phyloP scores from a whole-genome alignment of 2,329 filamentous ascomycete species.

The Trichophyton benhamiae region DNA sequence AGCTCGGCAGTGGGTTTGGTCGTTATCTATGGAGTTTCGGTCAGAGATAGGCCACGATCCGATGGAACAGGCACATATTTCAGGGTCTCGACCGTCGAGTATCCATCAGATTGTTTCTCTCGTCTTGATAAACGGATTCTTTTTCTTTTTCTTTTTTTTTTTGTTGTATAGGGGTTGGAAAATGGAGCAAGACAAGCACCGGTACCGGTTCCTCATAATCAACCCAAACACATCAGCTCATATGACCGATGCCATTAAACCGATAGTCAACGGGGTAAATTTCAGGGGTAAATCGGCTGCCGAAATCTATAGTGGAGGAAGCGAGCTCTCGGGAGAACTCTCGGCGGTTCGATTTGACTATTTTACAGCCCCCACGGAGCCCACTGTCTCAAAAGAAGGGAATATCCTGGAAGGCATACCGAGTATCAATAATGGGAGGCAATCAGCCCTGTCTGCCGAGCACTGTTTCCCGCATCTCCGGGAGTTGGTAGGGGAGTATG shows the following conservation, averaged over 20 bases:
- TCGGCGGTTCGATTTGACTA: constrained; percentile 28
- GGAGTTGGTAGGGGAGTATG: constrained; percentile 34
- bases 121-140: not conserved
- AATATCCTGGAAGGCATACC: constrained; percentile 41
- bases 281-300: constrained; percentile 13
- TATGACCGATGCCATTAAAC: constrained; percentile 34
- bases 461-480: constrained; percentile 49
- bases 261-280: constrained; percentile 27
- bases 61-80: not conserved
- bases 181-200: not conserved
- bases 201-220: constrained; percentile 28
- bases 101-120: too few relatives aligned
- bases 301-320: not conserved
- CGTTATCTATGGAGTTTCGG: not conserved
- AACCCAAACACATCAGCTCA: constrained; percentile 35
- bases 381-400: constrained; percentile 22
- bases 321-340: not conserved
- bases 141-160: too few relatives aligned
- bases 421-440: constrained; percentile 66
- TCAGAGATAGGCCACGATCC: not conserved
- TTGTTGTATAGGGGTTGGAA: not conserved
- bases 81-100: too few relatives aligned
- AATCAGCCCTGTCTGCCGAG: constrained; percentile 51
- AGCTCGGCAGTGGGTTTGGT: not conserved
- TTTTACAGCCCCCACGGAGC: constrained; percentile 26